Percentiles rank a stretch among this genome's conserved stretches.
These are phyloP conservation scores for Berberis vulgaris DNA, from an alignment of 164 flowering plant species.

Conservation along the genomic window DNA sequence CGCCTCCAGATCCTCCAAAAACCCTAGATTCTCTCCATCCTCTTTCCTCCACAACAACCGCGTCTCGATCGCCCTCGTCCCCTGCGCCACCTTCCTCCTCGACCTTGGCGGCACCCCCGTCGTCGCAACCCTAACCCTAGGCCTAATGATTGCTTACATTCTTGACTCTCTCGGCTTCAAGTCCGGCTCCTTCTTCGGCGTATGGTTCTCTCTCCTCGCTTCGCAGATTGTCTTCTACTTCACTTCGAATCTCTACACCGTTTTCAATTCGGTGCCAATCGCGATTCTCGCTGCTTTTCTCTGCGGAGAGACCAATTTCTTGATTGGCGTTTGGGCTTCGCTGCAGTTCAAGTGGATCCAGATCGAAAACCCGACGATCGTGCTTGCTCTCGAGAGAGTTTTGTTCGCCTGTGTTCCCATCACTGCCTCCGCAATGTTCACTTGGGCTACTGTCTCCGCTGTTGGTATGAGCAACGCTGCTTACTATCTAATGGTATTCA, in stretches of 20 bases:
- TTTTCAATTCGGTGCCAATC: slow-evolving; percentile 53
- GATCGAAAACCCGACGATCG: slow-evolving; percentile 74
- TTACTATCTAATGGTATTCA: slow-evolving; percentile 64
- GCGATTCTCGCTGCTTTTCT: slow-evolving; percentile 46
- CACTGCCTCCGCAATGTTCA: slow-evolving; percentile 52
- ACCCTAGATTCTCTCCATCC: slow-evolving; percentile 44
- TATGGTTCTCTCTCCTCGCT: slow-evolving; percentile 75
- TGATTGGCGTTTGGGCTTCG: slow-evolving; percentile 87
- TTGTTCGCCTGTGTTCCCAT: slow-evolving; percentile 79
- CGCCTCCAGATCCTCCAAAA: slow-evolving; percentile 22
- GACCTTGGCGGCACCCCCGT: slow-evolving; percentile 93
- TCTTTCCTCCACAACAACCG: slow-evolving; percentile 65
- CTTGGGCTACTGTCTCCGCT: slow-evolving; percentile 85
- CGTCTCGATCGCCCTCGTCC: slow-evolving; percentile 70
- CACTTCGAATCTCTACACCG: slow-evolving; percentile 31
- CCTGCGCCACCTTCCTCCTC: slow-evolving; percentile 75
- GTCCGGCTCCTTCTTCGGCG: slow-evolving; percentile 73
- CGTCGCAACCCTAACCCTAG: slow-evolving; percentile 55
- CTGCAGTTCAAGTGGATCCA: slow-evolving; percentile 90
- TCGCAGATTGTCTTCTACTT: slow-evolving; percentile 82
- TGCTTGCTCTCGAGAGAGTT: slow-evolving; percentile 77
- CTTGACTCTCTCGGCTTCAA: slow-evolving; percentile 73
- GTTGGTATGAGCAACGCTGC: slow-evolving; percentile 68
- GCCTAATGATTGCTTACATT: slow-evolving; percentile 78
- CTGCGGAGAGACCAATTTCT: slow-evolving; percentile 62